Base-by-base conservation (phyloP, 192 early-diverging fungal genomes). In the Backusella liffmaniae region DNA sequence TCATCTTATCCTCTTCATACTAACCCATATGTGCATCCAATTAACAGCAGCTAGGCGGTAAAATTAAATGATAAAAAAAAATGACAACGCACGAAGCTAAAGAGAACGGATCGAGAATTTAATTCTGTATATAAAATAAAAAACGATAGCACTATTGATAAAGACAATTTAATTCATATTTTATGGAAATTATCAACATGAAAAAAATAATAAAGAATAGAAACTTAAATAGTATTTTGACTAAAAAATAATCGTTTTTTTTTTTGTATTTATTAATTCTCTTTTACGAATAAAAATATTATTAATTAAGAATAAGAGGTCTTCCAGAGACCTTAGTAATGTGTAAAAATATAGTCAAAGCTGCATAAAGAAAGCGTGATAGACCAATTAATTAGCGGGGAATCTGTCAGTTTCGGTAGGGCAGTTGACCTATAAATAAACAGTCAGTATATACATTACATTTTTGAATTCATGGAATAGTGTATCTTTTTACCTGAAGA, bases 391-490 rank as follows among this genome's bases (percentile, higher is more conserved):
- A 10, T 62, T 23, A 62, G 56, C 13, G 4, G 56, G 23, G n/a
- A 62, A 62, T 62, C 56, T 62, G 56, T 71, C 70, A 30, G 10
- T 44, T 44, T 29, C 39, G 41, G 70, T 44, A 32, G 41, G 41
- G 16, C 70, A 71, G 16, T 71, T 46, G 13, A 71, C 23, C 56
- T 62, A 29, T 12, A 62, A 10, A 62, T 29, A 26, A 62, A 62
- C 5, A 29, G 12, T 62, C 26, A 62, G 42, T 44, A 29, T 13
- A 62, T 62, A 26, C 10, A 62, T 62, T 62, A 29, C 21, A 49
- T 62, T 62, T 62, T 62, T 62, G 56, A 13, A 29, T 29, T 39
- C 21, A 29, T 62, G 7, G 18, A n/a, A n/a, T 49, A n/a, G 18
- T 6, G 3, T 62, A 29, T 62, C 4, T 21, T 62, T 29, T 73